Conservation (phyloP, 345 rosid genomes). For the Citrus sp. region DNA sequence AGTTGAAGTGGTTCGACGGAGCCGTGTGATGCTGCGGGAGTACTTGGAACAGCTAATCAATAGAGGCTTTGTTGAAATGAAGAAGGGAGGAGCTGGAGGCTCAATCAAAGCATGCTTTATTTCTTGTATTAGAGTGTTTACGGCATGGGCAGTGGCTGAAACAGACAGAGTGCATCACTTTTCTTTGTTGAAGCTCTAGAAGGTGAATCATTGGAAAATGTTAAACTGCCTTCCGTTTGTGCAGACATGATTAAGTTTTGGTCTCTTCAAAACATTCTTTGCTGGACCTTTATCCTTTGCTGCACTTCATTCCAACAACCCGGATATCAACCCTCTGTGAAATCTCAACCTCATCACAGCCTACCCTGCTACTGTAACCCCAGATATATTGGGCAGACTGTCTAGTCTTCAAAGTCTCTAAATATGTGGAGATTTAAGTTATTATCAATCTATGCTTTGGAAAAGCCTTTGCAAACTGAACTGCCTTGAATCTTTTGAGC, state of each 20-base stretch:
- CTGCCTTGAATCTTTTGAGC: background rate
- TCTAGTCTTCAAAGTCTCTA: background rate
- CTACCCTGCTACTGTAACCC: background rate
- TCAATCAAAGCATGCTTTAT: background rate
- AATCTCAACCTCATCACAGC: background rate
- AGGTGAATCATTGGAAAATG: background rate
- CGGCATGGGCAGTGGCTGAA: background rate
- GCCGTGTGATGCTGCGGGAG: background rate
- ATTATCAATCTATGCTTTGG: background rate
- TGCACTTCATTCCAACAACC: background rate
- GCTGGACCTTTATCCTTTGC: background rate
- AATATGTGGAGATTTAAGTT: background rate
- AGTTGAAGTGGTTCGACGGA: background rate
- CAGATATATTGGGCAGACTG: background rate
- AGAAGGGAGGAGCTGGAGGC: background rate
- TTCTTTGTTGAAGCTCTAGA: background rate
- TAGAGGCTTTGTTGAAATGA: background rate
- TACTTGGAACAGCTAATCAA: background rate
- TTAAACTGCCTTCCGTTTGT: background rate
- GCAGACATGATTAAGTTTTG: no score
- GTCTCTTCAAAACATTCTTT: background rate
- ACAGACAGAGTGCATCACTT: no score
- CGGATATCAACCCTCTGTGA: no score
- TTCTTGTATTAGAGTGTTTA: background rate
- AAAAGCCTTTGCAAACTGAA: background rate